Percentiles rank a stretch among this genome's conserved stretches.
phyloP scores from a whole-genome alignment of 352 stramenopile genomes.

The Phytopythium delawarense region DNA sequence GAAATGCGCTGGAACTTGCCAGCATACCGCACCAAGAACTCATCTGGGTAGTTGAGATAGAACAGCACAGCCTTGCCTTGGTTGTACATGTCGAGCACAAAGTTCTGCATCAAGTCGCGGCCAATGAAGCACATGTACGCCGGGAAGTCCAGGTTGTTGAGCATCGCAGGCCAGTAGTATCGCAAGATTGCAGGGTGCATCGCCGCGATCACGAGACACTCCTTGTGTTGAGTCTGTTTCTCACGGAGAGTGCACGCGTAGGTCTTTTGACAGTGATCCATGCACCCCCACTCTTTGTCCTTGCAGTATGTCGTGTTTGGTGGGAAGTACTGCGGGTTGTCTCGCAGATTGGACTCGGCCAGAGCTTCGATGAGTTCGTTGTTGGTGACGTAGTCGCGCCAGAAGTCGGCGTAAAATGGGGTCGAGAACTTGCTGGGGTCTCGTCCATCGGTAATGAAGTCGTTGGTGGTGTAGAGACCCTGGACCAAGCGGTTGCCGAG shows the following conservation, averaged over 20 bases:
- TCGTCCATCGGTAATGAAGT: constrained; percentile 16
- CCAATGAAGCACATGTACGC: constrained; percentile 23
- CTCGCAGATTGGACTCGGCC: constrained; percentile 6
- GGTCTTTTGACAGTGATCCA: constrained; percentile 23
- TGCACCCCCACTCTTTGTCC: constrained; percentile 21
- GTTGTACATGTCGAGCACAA: constrained; percentile 11
- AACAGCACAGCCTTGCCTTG: constrained; percentile 17
- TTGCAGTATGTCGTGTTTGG: constrained; percentile 4
- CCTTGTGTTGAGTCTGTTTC: constrained; percentile 6
- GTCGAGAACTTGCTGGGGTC: constrained; percentile 6
- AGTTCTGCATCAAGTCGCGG: constrained; percentile 4
- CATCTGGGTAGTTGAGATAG: constrained; percentile 27
- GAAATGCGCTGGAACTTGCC: constrained; percentile 19
- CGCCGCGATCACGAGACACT: constrained; percentile 24
- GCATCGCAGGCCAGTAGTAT: constrained; percentile 17
- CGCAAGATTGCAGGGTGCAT: constrained; percentile 8
- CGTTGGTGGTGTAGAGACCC: constrained; percentile 20
- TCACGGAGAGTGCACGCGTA: constrained; percentile 24
- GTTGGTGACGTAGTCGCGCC: constrained; percentile 18
- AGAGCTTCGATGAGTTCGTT: constrained; percentile 12
- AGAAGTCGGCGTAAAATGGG: constrained; percentile 26
- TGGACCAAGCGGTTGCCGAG: constrained; percentile 12
- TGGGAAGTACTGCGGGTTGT: constrained; percentile 14
- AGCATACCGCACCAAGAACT: constrained; percentile 14
- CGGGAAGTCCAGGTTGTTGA: constrained; percentile 20